These are phyloP conservation scores for Podospora pseudopauciseta DNA, from an alignment of 495 filamentous ascomycete species.

Conservation along the genomic window DNA sequence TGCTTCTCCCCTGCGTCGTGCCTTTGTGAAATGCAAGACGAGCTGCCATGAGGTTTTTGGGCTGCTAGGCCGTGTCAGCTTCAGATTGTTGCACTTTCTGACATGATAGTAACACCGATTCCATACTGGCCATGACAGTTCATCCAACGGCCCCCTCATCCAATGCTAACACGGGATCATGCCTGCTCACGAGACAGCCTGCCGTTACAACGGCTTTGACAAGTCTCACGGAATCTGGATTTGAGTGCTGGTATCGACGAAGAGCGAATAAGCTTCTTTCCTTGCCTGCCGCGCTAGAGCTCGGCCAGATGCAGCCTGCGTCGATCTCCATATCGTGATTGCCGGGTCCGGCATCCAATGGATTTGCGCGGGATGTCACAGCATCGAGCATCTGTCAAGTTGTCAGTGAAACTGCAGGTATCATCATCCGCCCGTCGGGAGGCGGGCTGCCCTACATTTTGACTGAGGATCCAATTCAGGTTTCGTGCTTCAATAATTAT, in stretches of 20 bases:
- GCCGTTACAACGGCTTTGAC: not conserved
- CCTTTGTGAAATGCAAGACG: not conserved
- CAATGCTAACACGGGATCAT: not conserved
- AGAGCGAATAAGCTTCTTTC: constrained; percentile 6
- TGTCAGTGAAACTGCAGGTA: not conserved
- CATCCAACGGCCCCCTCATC: not conserved
- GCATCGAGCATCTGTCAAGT: not conserved
- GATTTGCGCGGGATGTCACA: constrained; percentile 1
- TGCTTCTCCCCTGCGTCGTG: constrained; percentile 5
- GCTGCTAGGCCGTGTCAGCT: not conserved
- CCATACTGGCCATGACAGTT: not conserved
- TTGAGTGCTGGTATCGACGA: not conserved
- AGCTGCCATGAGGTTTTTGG: not conserved
- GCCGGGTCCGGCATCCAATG: not conserved
- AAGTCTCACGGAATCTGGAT: not conserved
- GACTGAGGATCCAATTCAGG: not conserved
- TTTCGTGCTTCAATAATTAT: constrained; percentile 5
- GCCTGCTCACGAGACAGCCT: not conserved
- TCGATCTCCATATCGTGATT: constrained; percentile 8
- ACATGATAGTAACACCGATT: not conserved
- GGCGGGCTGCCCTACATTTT: not conserved
- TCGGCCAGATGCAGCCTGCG: not conserved
- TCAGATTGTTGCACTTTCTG: not conserved
- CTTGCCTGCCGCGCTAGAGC: not conserved
- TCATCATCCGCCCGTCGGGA: not conserved